Evolutionary conservation across 2,329 filamentous ascomycete genomes (phyloP).

Genomic region (Claviceps capensis): DNA sequence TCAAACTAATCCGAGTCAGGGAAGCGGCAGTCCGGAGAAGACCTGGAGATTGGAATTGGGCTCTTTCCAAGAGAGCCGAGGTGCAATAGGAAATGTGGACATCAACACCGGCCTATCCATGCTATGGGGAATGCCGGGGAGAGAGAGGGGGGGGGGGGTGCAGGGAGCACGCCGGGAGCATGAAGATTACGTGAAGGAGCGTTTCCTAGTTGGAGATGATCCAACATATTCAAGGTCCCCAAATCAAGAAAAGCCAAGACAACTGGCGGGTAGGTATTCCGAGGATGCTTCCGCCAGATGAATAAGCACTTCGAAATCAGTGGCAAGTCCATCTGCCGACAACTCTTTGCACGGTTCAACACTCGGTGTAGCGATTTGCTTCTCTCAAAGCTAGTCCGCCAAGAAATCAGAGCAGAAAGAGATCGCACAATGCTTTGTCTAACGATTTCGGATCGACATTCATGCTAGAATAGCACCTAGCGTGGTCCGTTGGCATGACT

Average conservation of each 20-base stretch:
- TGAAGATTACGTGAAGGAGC: constrained; percentile 1
- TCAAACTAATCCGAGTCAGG: constrained; percentile 1
- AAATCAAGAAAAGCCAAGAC: not conserved
- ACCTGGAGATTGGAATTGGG: not conserved
- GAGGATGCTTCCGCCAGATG: not conserved
- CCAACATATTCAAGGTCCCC: not conserved
- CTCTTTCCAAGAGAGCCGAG: not conserved
- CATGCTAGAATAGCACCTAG: not conserved
- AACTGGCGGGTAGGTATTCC: not conserved
- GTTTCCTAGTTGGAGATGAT: not conserved
- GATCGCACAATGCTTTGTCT: not conserved
- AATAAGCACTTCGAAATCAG: not conserved
- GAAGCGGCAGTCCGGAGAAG: not conserved
- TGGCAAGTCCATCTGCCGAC: not conserved
- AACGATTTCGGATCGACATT: not conserved
- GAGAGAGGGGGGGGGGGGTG: not conserved
- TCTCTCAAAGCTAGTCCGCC: not conserved
- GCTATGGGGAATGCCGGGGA: not conserved
- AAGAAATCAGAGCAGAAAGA: not conserved
- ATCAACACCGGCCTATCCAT: not conserved
- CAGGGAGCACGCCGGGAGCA: not conserved
- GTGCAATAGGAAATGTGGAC: not conserved
- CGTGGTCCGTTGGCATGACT: not conserved
- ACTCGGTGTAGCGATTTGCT: not conserved
- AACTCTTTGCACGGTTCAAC: not conserved